These are phyloP conservation scores for Hirschfeldia incana DNA, from an alignment of 345 rosid genomes.

Conservation along the genomic window DNA sequence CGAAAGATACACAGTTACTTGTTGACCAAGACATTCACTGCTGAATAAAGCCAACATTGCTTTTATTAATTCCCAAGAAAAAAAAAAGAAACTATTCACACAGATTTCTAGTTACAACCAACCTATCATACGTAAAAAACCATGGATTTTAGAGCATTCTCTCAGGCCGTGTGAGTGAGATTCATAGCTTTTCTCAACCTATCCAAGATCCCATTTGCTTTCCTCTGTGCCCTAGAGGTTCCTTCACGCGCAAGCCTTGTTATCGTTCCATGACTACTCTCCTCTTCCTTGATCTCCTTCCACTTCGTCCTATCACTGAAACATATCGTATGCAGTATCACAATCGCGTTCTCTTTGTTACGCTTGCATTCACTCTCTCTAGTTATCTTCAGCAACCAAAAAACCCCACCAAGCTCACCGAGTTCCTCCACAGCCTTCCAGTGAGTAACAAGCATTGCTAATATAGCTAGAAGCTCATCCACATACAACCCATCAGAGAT, in stretches of 20 bases:
- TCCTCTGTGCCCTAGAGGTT: slow-evolving; percentile 91
- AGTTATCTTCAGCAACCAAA: slow-evolving; percentile 67
- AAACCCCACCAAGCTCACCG: slow-evolving; percentile 65
- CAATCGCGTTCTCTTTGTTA: slow-evolving; percentile 85
- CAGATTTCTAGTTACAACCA: slow-evolving; percentile 22
- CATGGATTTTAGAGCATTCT: background rate
- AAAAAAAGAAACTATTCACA: slow-evolving; percentile 24
- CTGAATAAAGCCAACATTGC: slow-evolving; percentile 15
- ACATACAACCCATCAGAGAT: slow-evolving; percentile 63
- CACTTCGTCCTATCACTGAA: slow-evolving; percentile 71
- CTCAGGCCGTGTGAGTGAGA: slow-evolving; percentile 85
- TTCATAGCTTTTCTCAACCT: slow-evolving; percentile 66
- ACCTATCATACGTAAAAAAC: slow-evolving; percentile 23
- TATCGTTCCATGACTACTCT: slow-evolving; percentile 56
- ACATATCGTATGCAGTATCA: slow-evolving; percentile 71
- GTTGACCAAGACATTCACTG: slow-evolving; percentile 22
- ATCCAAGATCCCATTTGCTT: slow-evolving; percentile 79
- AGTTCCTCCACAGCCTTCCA: slow-evolving; percentile 77
- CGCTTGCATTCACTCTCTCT: slow-evolving; percentile 77
- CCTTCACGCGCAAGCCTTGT: slow-evolving; percentile 80
- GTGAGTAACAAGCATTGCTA: slow-evolving; percentile 79
- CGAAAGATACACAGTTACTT: slow-evolving; percentile 30
- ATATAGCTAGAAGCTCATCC: slow-evolving; percentile 79
- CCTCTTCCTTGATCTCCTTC: slow-evolving; percentile 82
- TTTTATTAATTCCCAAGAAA: slow-evolving; percentile 23